Base-by-base conservation (phyloP, 768 basidiomycete genomes). In the Brasilioporus rufonigricans region DNA sequence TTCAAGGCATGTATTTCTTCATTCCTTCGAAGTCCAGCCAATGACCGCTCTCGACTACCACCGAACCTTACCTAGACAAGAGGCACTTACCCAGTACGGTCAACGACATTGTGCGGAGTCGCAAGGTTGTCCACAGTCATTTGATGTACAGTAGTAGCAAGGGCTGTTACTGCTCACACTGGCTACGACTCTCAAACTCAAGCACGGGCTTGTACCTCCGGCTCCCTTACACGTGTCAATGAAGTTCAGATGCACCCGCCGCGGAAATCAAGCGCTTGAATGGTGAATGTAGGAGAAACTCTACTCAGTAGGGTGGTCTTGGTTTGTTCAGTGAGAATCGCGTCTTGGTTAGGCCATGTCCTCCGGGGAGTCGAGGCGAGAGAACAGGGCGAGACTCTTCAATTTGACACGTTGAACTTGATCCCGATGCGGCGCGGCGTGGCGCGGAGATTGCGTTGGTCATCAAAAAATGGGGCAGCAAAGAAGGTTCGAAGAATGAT, bases 391-490 rank as follows among this genome's bases (percentile, higher is more conserved):
- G 29, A 13, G 14, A 33, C 13, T 39, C 23, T 19, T 14, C 24
- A 23, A 21, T 48, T 39, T 46, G 39, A 24, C n/a, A 29, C 16
- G 19, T 50, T 27, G 38, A 29, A 58, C 23, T n/a, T 18, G 31
- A 29, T 29, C 9, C 27, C 4, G 27, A 46, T 50, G 38, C 19
- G 40, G 43, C 33, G 21, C 16, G 24, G 27, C 33, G 21, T 14
- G 24, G 27, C 29, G 46, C 66, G 65, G 63, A 46, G 50, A 58
- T 67, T 57, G 57, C 53, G 50, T 44, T 47, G 24, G 39, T 18
- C 38, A 16, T 43, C 43, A 43, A 57, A 65, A 65, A 56, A 24
- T 27, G 43, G 40, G 24, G 32, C 32, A 68, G 39, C 27, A 55
- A 19, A 47, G 63, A 67, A 67, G 52, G 8, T 23, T 13, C 24